These are phyloP conservation scores for Acanthamoeba castellanii DNA, from an alignment of 208 protist genomes.

Conservation along the genomic window DNA sequence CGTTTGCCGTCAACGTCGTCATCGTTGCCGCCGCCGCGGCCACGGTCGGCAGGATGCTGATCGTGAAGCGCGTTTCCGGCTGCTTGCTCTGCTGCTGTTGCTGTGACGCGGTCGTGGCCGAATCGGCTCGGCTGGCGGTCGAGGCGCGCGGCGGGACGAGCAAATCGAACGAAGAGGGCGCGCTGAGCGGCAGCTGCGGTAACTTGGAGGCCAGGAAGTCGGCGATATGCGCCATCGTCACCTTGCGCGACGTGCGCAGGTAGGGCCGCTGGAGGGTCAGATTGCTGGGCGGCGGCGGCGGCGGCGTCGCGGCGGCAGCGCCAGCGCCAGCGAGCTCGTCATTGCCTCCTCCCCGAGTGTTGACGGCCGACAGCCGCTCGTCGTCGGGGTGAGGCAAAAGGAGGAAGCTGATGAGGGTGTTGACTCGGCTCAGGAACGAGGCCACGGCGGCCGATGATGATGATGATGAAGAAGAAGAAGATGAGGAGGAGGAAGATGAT, in stretches of 20 bases:
- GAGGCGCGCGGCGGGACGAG: not conserved
- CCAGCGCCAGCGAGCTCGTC: too few species aligned
- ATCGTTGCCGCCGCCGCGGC: not conserved
- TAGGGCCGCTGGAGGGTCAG: slow-evolving; percentile 1
- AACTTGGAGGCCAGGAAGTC: slow-evolving; percentile 22
- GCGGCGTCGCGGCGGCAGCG: too few species aligned
- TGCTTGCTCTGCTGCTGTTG: not conserved
- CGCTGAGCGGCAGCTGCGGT: not conserved
- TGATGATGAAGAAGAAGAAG: not conserved
- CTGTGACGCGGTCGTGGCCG: too few species aligned
- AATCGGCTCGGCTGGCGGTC: not conserved
- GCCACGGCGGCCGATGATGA: not conserved
- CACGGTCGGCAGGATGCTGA: slow-evolving; percentile 1
- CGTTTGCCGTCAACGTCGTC: not conserved
- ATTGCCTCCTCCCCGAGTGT: not conserved
- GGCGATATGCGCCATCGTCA: slow-evolving; percentile 2
- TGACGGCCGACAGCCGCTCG: not conserved
- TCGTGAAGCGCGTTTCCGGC: not conserved
- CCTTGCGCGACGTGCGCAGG: not conserved
- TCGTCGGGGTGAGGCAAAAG: slow-evolving; percentile 55
- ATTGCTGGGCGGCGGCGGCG: not conserved
- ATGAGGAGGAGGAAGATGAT: not conserved
- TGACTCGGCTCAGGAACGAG: not conserved
- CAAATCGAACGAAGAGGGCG: not conserved
- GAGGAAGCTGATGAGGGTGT: slow-evolving; percentile 56